A percentile compares a stretch with the other conserved stretches of the same genome.
Evolutionary conservation across 768 basidiomycete genomes (phyloP).

Genomic region (Daedaleopsis sinensis): DNA sequence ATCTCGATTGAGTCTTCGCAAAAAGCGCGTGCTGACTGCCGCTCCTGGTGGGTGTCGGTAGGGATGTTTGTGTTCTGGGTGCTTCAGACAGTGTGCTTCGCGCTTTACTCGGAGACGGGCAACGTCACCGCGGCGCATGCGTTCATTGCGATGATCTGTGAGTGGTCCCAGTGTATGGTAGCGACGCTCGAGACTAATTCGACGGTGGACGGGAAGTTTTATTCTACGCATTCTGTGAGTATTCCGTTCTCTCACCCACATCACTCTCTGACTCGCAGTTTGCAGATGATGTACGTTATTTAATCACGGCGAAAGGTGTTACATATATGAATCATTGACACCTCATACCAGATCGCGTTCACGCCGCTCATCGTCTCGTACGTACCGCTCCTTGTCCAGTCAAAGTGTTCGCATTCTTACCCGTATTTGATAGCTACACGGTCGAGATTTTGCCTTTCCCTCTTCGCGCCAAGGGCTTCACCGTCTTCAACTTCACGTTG

Average conservation of each 20-base stretch:
- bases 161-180: constrained; percentile 15
- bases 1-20: neutral
- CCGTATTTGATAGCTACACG: constrained; percentile 37
- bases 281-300: constrained; percentile 35
- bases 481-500: constrained; percentile 48
- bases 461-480: constrained; percentile 53
- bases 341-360: constrained; percentile 21
- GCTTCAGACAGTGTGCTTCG: constrained; percentile 41
- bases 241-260: constrained; percentile 1
- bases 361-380: constrained; percentile 27
- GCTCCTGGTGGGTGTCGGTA: constrained; percentile 9
- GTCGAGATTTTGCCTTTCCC: constrained; percentile 54
- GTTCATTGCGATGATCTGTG: constrained; percentile 49
- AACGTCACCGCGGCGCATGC: constrained; percentile 40
- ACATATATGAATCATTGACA: neutral
- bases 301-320: neutral
- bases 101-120: constrained; percentile 33
- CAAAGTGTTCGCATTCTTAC: neutral
- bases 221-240: constrained; percentile 42
- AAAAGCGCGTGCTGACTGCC: constrained; percentile 17
- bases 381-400: neutral
- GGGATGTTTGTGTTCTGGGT: constrained; percentile 45
- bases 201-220: constrained; percentile 30
- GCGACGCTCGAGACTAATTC: neutral
- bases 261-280: neutral